These are phyloP conservation scores for Camellia japonica DNA, from an alignment of 148 eudicot genomes.

Conservation along the genomic window DNA sequence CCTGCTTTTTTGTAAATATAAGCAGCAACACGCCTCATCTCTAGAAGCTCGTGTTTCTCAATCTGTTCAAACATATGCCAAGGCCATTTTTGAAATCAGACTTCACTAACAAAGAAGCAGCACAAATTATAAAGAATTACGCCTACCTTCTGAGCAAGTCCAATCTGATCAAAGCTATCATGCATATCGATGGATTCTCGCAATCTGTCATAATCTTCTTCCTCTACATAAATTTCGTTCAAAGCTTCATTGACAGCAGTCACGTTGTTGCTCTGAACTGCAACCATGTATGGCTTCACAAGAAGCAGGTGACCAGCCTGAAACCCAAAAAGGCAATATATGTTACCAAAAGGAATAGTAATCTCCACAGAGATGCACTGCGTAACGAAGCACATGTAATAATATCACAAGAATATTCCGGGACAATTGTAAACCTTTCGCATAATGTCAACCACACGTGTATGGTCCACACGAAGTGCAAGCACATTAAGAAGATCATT, in stretches of 20 bases:
- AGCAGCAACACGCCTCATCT: constrained; percentile 98
- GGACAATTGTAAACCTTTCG: constrained; percentile 54
- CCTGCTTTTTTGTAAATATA: constrained; percentile 94
- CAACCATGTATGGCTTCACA: constrained; percentile 97
- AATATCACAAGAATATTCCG: not conserved
- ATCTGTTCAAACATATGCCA: constrained; percentile 45
- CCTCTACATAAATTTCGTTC: constrained; percentile 94
- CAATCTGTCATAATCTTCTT: constrained; percentile 94
- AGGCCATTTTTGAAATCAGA: constrained; percentile 5
- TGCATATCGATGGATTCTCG: constrained; percentile 90
- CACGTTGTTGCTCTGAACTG: constrained; percentile 95
- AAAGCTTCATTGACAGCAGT: constrained; percentile 95
- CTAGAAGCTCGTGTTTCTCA: constrained; percentile 95
- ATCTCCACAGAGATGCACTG: not conserved
- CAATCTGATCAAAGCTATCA: constrained; percentile 97
- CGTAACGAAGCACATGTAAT: not conserved
- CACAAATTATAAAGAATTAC: not conserved
- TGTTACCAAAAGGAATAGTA: not conserved
- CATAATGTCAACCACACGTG: constrained; percentile 97
- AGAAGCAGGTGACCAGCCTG: constrained; percentile 95
- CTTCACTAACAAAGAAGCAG: not conserved
- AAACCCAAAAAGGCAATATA: constrained; percentile 12
- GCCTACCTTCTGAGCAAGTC: constrained; percentile 90
- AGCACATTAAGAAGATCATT: constrained; percentile 90
- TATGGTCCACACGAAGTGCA: constrained; percentile 92